A percentile compares a stretch with the other conserved stretches of the same genome.
phyloP scores from a whole-genome alignment of 2,329 filamentous ascomycete species.

The Cladosporium sp. region DNA sequence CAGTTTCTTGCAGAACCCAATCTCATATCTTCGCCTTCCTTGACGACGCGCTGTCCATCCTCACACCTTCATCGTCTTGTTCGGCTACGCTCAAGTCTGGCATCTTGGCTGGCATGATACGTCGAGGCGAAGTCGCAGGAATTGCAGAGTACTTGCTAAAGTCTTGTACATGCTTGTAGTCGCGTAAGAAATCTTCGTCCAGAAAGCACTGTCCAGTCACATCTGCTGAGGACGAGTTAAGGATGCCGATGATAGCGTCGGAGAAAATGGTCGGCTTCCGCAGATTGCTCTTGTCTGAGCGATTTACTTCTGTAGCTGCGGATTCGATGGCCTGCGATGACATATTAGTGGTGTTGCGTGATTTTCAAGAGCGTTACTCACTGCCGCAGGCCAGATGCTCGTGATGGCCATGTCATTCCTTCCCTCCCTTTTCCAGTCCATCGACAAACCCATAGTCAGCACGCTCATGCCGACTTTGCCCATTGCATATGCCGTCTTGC shows the following conservation, averaged over 20 bases:
- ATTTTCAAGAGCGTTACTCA: conserved; percentile 43
- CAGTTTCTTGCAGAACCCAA: too few relatives aligned
- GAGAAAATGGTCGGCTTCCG: conserved; percentile 63
- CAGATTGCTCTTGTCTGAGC: conserved; percentile 32
- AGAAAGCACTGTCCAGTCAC: conserved; percentile 71
- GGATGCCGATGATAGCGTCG: conserved; percentile 71
- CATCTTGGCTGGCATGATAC: conserved; percentile 72
- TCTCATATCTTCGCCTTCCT: conserved; percentile 21
- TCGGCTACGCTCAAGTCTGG: conserved; percentile 70
- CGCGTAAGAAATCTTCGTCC: conserved; percentile 76
- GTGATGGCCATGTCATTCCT: conserved; percentile 69
- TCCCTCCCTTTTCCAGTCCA: conserved; percentile 71
- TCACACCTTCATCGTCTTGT: conserved; percentile 73
- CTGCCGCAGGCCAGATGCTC: conserved; percentile 76
- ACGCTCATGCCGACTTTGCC: conserved; percentile 79
- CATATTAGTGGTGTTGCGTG: background rate
- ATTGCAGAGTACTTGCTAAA: conserved; percentile 72
- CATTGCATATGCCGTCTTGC: conserved; percentile 80
- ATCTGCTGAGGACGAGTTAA: conserved; percentile 52
- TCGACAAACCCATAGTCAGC: conserved; percentile 73
- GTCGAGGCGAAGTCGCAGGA: conserved; percentile 57
- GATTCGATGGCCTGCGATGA: conserved; percentile 61
- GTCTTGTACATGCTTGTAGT: conserved; percentile 60
- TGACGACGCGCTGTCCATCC: conserved; percentile 59
- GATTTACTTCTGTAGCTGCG: conserved; percentile 60